phyloP scores from a whole-genome alignment of 164 flowering plant species.

The Tinospora cordifolia region DNA sequence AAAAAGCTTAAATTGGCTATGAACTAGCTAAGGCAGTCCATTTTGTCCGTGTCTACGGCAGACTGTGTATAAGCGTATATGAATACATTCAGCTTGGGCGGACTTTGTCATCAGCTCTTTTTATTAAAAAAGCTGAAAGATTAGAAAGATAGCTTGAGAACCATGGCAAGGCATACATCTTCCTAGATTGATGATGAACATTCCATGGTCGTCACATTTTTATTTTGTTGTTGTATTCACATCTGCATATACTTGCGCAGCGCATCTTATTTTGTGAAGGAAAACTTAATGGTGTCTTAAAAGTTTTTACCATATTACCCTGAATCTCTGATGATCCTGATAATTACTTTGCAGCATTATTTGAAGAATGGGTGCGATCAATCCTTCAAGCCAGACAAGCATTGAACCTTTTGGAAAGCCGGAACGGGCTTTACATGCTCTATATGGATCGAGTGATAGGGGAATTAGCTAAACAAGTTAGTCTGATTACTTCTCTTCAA shows the following conservation, averaged over 20 bases:
- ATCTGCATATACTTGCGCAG: neutral
- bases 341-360: conserved; percentile 37
- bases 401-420: conserved; percentile 55
- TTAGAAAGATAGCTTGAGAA: neutral
- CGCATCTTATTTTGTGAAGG: too few relatives aligned
- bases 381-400: conserved; percentile 55
- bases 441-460: conserved; percentile 82
- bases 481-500: conserved; percentile 37
- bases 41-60: too few relatives aligned
- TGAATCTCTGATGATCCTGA: neutral
- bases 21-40: too few relatives aligned
- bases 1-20: too few relatives aligned
- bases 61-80: too few relatives aligned
- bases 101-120: too few relatives aligned
- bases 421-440: conserved; percentile 67
- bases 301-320: neutral
- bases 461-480: conserved; percentile 47
- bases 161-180: too few relatives aligned
- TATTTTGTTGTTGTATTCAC: neutral
- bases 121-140: too few relatives aligned
- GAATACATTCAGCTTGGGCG: too few relatives aligned
- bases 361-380: conserved; percentile 69
- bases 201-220: too few relatives aligned
- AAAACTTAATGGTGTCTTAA: neutral
- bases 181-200: too few relatives aligned